Evolutionary conservation across 1,284 basidiomycete genomes (phyloP), one percentile per base, ranked within the genome.

Genomic region (Papiliotrema laurentii): DNA sequence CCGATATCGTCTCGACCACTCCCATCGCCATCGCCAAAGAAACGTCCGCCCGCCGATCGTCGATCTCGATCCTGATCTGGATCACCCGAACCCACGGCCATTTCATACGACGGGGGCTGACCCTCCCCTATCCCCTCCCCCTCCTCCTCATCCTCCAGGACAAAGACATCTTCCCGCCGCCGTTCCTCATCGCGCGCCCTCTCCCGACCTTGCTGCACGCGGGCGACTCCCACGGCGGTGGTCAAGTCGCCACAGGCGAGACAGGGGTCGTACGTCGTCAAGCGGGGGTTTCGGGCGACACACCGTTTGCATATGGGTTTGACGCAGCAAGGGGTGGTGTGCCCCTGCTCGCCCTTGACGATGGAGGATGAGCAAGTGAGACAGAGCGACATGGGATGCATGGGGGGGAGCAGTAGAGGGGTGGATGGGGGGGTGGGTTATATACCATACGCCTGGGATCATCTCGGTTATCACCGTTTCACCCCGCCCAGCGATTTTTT

Each of bases 241-340:
- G 48, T 45, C 4, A 58, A 58, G 47, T 67, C 64, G 3, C 68
- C 70, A 46, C 70, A 72, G 35, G 58, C 50, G 3, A 72, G 49
- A 58, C 70, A 72, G 0, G 70, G 70, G 26, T 56, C 44, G 34
- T 67, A 72, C n/a, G 56, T 57, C 39, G 46, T 63, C 38, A 72
- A 51, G 37, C 70, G 48, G 6, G 70, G 70, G 43, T 71, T 71
- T 2, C 50, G 44, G 5, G 39, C 37, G 2, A 70, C 35, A 47
- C 70, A 72, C 1, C 43, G 33, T 3, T 30, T 41, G 53, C 70
- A 72, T 50, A 72, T 69, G 14, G 64, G 65, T 5, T 48, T 43
- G 11, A 24, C 19, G 55, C 70, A 72, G 54, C 70, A 72, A 1
- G 65, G 56, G 1, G 68, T 64, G 24, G 50, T 22, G 53, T 55